Evolutionary conservation across 225 moss, liverwort and hornwort species (phyloP).

Genomic region (Anthoceros angustus): DNA sequence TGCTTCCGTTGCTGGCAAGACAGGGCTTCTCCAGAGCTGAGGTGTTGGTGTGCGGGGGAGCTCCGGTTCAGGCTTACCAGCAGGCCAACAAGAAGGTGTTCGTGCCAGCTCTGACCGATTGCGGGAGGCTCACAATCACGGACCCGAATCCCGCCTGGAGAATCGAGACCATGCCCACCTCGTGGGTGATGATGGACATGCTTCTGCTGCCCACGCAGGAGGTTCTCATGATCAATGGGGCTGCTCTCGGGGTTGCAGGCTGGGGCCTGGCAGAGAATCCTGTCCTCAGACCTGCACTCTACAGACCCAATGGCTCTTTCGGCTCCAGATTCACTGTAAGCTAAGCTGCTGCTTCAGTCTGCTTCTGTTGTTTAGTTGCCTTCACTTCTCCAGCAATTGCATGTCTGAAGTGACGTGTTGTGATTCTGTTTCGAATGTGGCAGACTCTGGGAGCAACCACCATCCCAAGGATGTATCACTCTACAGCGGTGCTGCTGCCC

Average conservation of each 20-base stretch:
- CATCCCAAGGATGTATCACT: slow-evolving; percentile 39
- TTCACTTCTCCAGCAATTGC: background rate
- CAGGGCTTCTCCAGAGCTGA: slow-evolving; percentile 20
- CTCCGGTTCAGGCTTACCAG: slow-evolving; percentile 23
- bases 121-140: slow-evolving; percentile 36
- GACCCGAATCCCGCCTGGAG: slow-evolving; percentile 22
- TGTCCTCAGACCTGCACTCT: slow-evolving; percentile 23
- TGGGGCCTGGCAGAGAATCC: slow-evolving; percentile 40
- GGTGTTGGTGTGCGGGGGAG: slow-evolving; percentile 63
- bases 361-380: background rate
- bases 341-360: background rate
- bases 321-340: slow-evolving; percentile 19
- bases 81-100: background rate
- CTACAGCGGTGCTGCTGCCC: slow-evolving; percentile 37
- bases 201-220: slow-evolving; percentile 41
- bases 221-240: slow-evolving; percentile 58
- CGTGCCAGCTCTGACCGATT: slow-evolving; percentile 20
- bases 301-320: slow-evolving; percentile 10
- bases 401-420: background rate
- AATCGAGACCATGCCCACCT: slow-evolving; percentile 59
- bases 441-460: slow-evolving; percentile 12
- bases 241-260: slow-evolving; percentile 40
- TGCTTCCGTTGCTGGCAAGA: slow-evolving; percentile 31
- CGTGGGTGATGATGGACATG: slow-evolving; percentile 65
- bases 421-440: background rate